Percentiles rank a stretch among this genome's conserved stretches.
Conservation (phyloP, 306 rosid genomes). For the Cyamopsis tetragonoloba region DNA sequence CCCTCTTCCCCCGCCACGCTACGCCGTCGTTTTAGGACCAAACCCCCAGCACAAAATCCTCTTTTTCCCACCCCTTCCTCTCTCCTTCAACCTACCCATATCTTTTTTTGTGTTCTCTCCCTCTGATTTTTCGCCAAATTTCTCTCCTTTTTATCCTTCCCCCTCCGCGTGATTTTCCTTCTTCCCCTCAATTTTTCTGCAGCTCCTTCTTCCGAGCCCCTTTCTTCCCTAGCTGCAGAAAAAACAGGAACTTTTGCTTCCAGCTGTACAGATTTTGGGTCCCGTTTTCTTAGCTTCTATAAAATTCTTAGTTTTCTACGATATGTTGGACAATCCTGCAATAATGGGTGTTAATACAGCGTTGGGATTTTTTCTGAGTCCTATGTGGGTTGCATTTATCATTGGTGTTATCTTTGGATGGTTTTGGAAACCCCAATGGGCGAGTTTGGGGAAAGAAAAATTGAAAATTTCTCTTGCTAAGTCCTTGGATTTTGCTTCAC, state of each 20-base stretch:
- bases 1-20: neutral
- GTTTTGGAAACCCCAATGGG: constrained; percentile 58
- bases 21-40: constrained; percentile 23
- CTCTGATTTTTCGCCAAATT: constrained; percentile 33
- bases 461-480: constrained; percentile 29
- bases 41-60: neutral
- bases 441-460: constrained; percentile 32
- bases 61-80: constrained; percentile 22
- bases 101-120: constrained; percentile 13
- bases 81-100: constrained; percentile 2
- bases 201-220: constrained; percentile 2
- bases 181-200: neutral
- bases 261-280: neutral
- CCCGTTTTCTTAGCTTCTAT: neutral
- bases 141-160: neutral
- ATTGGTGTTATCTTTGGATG: constrained; percentile 44
- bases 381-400: constrained; percentile 37
- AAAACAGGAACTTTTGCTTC: neutral
- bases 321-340: constrained; percentile 34
- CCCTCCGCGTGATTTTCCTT: neutral
- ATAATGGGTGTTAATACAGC: constrained; percentile 28
- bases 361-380: constrained; percentile 28
- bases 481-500: constrained; percentile 35
- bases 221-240: neutral
- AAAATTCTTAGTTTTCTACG: neutral